Evolutionary conservation across 306 rosid species (phyloP), one percentile per base, ranked within the genome.

Genomic region (Oemleria cerasiformis): DNA sequence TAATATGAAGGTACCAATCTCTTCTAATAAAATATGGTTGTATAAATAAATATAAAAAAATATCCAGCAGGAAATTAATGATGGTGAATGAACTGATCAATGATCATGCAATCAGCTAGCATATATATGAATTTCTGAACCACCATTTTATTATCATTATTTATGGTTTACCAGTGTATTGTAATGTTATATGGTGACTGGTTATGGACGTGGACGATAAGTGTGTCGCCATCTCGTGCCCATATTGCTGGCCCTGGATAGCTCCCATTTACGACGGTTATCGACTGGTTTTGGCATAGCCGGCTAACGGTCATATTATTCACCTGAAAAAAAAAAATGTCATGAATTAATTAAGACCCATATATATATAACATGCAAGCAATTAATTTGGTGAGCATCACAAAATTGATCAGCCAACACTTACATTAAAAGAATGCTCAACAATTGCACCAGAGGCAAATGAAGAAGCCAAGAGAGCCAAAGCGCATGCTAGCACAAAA

Each of bases 201-300:
- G 77, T 88, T 88, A 13, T 63, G 11, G 63, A 84, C 78, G n/a
- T 86, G 87, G 65, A 86, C 79, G 42, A 86, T 69, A 7, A 86
- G 82, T 3, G 81, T 77, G 59, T 88, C 91, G 5, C 87, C 88
- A 49, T 88, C 88, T 0, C 23, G 53, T 7, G 67, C 88, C 2
- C 30, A 54, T 19, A 88, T 71, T 6, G 71, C 71, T 12, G 91
- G 94, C 1, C 91, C 94, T 0, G 94, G 91, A 30, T 73, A 74
- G 19, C 53, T 30, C 20, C 80, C 84, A 64, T 88, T 88, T 21
- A 88, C 89, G 0, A 87, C 72, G 0, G 86, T 84, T 57, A 88
- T 82, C 43, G 79, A 77, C 76, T 70, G 87, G 23, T 78, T 65
- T 0, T 45, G 21, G 77, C 91, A 84, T 5, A 88, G 54, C 8